phyloP scores from a whole-genome alignment of 139 green algal genomes.

The Raphidocelis subcapitata region DNA sequence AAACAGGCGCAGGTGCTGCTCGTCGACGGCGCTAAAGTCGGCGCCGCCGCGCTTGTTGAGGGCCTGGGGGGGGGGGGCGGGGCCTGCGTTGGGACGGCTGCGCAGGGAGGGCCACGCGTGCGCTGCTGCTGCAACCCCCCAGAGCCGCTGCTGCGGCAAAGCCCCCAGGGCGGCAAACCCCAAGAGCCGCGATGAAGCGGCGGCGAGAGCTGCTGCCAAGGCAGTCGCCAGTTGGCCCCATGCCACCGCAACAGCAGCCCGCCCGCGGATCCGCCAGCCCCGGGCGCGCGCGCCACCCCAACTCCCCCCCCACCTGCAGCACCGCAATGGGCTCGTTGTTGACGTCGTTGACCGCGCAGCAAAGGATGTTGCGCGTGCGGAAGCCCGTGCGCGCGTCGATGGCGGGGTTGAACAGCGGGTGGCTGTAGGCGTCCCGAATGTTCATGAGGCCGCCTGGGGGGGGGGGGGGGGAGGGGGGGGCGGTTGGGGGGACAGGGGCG shows the following conservation, averaged over 20 bases:
- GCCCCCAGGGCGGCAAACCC: too few species aligned
- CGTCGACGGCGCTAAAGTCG: slow-evolving; percentile 53
- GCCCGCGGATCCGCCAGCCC: background rate
- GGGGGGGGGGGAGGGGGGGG: too few species aligned
- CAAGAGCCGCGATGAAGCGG: too few species aligned
- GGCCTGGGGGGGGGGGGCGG: slow-evolving; percentile 36
- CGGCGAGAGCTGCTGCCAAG: too few species aligned
- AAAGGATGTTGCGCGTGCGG: slow-evolving; percentile 60
- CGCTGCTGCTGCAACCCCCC: too few species aligned
- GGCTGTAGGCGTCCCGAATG: slow-evolving; percentile 57
- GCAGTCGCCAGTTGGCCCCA: too few species aligned
- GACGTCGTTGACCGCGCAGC: slow-evolving; percentile 55
- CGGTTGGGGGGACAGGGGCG: too few species aligned
- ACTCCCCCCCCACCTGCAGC: slow-evolving; percentile 49
- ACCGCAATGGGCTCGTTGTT: slow-evolving; percentile 52
- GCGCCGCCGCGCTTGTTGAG: slow-evolving; percentile 59
- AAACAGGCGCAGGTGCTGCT: slow-evolving; percentile 60
- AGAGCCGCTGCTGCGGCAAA: too few species aligned
- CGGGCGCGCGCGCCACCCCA: background rate
- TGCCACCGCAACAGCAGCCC: too few species aligned
- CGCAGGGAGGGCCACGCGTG: background rate
- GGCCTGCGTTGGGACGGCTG: background rate
- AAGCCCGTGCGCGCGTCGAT: slow-evolving; percentile 55
- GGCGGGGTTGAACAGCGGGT: slow-evolving; percentile 56
- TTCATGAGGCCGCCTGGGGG: slow-evolving; percentile 53